Base-by-base conservation (phyloP, 345 rosid genomes). In the Populus alba region DNA sequence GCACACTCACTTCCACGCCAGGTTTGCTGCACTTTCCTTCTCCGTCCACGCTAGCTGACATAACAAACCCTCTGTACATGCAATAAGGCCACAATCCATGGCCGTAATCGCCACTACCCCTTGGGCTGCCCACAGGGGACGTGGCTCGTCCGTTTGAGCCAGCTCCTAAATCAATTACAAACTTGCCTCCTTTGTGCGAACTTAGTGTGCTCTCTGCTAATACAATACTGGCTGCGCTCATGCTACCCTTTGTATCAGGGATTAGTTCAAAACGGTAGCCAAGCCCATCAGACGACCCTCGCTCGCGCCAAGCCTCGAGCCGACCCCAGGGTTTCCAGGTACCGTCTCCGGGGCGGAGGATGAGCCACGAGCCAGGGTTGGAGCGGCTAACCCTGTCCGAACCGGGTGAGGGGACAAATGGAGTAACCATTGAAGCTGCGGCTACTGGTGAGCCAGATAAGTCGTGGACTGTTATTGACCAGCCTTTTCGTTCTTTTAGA, bases 311-410 rank as follows among this genome's bases (percentile, higher is more conserved):
- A 2, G 98, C 97, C 84, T 95, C 95, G 8, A 95, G 94, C 3
- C 97, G 84, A 0, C 95, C 98, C 98, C 97, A 95, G 0, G 97
- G 97, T 73, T 91, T 91, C 98, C 97, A 95, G 18, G 95, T 91
- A 45, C 90, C 87, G 55, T 87, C 92, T 0, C 97, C 92, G 0
- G 94, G 97, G 11, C 97, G 94, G 71, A 94, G 90, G 68, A 92
- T 90, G 35, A 94, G 97, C 98, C 98, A 94, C 0, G 88, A 86
- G 6, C 97, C 98, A 0, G 97, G 97, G 79, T 92, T 92, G 6
- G 98, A 92, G 3, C 95, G 92, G 86, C 95, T 92, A 13, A 94
- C 98, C 31, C 98, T 84, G 82, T 92, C 97, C 0, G 97, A 87
- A 47, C 97, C 94, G 0, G 97, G 97, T 23, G 95, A 93, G 31